Base-by-base conservation (phyloP, 768 basidiomycete genomes). In the Podaxis sp. region DNA sequence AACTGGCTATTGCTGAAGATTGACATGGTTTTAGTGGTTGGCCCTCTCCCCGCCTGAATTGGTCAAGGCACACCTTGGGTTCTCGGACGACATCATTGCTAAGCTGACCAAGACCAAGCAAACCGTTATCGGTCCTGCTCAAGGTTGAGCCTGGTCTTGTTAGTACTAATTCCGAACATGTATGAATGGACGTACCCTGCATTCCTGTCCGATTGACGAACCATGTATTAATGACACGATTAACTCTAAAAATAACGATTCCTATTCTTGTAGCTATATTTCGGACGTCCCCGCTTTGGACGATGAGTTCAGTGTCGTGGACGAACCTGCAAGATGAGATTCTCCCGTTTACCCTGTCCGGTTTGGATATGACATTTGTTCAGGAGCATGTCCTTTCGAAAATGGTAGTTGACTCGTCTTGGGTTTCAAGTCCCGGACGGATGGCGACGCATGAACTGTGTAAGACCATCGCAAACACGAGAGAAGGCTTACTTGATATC, bases 41-140 rank as follows among this genome's bases (percentile, higher is more conserved):
- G 79, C 79, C 0, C 63, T 80, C 62, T 78, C 74, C 1, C 79
- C 79, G 22, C 76, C 77, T 2, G 74, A 70, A 7, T 36, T 82
- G 47, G 80, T 82, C 47, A 70, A 80, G 64, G 77, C 75, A 8
- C 76, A 80, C 51, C 72, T 80, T 25, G 74, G 73, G 33, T 60
- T 81, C 7, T 74, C 74, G 36, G 75, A 75, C 59, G 74, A 69
- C 7, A 73, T 71, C 2, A 73, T 78, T 33, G 67, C 70, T 1
- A 46, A 66, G 22, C 63, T 82, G 55, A 75, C 71, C 58, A 80
- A 79, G 68, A 75, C 70, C 17, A 80, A 81, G 63, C 74, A 73
- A 3, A 57, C 67, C 19, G 73, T 81, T 36, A 73, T 81, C 17
- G 78, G 65, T 17, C 63, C 65, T 56, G 61, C 61, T 59, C 56